Evolutionary conservation across 139 green algal genomes (phyloP), one percentile per base, ranked within the genome.

Genomic region (Axilococcus clingmanii): DNA sequence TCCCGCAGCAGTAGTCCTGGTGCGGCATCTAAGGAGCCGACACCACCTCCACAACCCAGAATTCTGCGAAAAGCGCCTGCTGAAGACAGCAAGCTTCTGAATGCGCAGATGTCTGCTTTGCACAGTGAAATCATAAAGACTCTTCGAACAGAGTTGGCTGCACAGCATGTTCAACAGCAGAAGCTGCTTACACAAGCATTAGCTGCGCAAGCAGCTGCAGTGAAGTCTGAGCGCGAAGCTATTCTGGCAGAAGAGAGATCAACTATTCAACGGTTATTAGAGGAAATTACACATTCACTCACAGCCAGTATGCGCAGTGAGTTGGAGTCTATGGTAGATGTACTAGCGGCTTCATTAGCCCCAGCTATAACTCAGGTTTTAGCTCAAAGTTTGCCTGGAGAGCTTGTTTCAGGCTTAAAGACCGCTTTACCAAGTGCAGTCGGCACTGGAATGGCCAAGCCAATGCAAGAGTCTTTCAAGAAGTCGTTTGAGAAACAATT

Each of bases 381-480:
- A 46, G 24, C 30, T 20, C 50, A 48, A 11, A 16, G 36, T 3
- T 22, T 72, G 23, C 52, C 58, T 9, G 57, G 65, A 55, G 64
- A 71, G 32, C 20, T 73, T 25, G 30, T 45, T 23, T 47, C 60
- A 6, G 45, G 53, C 14, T 28, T 82, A 23, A 69, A 71, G 37
- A 40, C 36, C 27, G 36, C 47, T 25, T 55, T 85, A 52, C 36
- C 64, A 3, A 47, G 50, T n/a, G 48, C 71, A 16, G 58, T 84
- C 40, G 35, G 55, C 3, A 27, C 48, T 0, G 62, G 61, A 24
- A 36, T 89, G 46, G 52, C 46, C 2, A 47, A 57, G 40, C 62
- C 61, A 20, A 66, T 88, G 48, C 63, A 74, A 32, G 78, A 79
- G 4, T 57, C 65, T 38, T 71, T 90, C 57, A 49, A 55, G 3